Evolutionary conservation across 164 flowering plant species (phyloP), one percentile per base, ranked within the genome.

Genomic region (Echeveria elegans): DNA sequence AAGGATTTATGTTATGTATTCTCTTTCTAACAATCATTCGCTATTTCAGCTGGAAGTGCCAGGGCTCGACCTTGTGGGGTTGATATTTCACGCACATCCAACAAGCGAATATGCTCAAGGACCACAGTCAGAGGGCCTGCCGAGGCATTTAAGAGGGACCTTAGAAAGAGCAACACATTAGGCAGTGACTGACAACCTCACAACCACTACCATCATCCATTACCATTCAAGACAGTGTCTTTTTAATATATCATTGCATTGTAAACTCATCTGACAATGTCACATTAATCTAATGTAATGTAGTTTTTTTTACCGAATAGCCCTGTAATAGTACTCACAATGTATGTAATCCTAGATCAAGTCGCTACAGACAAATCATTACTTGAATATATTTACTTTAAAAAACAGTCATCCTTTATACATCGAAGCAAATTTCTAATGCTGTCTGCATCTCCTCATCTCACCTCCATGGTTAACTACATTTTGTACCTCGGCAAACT

Each of bases 121-220:
- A 68, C 72, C 87, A 31, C 82, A 83, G 66, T 70, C 81, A 0
- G 90, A 88, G 64, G 88, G 95, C 92, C 81, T 94, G 62, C 96
- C 88, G 69, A 90, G 89, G 97, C 97, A 90, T 76, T 73, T 86
- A 53, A 94, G 96, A 70, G 79, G 86, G 41, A 78, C 73, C 75
- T 88, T 87, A 70, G 89, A 85, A 72, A 77, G 90, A 75, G 65
- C 88, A 71, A 64, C 85, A 52, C 84, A 72, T 76, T 62, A 26
- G 60, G 18, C 31, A 26, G 31, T 10, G 26, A 26, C 11, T 21
- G 50, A 41, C 50, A 2, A 9, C 28, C 2, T 3, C 5, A 34
- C 31, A 12, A n/a, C 26, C 60, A 24, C 18, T 10, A 26, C 26
- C 16, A 7, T 26, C 60, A 4, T 8, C 31, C 15, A 10, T 26